Percentiles rank a stretch among this genome's conserved stretches.
These are phyloP conservation scores for Tagetes patula DNA, from an alignment of 129 eudicot species.

Conservation along the genomic window DNA sequence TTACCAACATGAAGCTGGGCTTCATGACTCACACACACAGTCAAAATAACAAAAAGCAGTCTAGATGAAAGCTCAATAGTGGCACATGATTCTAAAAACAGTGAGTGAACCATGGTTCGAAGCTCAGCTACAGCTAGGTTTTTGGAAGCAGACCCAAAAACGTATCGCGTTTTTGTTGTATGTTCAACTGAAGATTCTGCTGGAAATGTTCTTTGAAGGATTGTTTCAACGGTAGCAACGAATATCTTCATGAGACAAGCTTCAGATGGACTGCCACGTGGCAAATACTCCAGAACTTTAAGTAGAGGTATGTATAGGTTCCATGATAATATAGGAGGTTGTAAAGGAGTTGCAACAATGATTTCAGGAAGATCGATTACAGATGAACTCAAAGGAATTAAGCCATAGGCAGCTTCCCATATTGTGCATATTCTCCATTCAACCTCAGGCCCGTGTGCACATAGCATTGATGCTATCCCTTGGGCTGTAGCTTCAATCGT, in stretches of 20 bases:
- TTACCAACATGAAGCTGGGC: slow-evolving; percentile 75
- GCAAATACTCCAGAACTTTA: slow-evolving; percentile 92
- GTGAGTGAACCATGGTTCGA: slow-evolving; percentile 96
- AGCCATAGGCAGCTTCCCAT: slow-evolving; percentile 99
- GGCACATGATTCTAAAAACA: slow-evolving; percentile 77
- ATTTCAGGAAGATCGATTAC: slow-evolving; percentile 96
- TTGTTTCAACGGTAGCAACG: slow-evolving; percentile 92
- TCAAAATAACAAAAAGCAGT: slow-evolving; percentile 85
- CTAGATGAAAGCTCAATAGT: slow-evolving; percentile 90
- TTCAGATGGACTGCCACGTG: slow-evolving; percentile 98
- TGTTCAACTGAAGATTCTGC: slow-evolving; percentile 62
- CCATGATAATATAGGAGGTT: slow-evolving; percentile 94
- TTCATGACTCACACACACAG: slow-evolving; percentile 96
- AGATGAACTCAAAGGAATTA: slow-evolving; percentile 90
- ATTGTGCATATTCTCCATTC: slow-evolving; percentile 99
- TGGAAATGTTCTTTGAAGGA: slow-evolving; percentile 92
- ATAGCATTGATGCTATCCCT: slow-evolving; percentile 96
- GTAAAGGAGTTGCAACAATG: slow-evolving; percentile 92
- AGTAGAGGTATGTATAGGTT: slow-evolving; percentile 91
- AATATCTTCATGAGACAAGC: slow-evolving; percentile 97
- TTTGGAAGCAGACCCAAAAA: slow-evolving; percentile 74
- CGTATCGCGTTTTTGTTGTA: slow-evolving; percentile 32
- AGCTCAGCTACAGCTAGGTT: slow-evolving; percentile 99
- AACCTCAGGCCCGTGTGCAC: slow-evolving; percentile 97
- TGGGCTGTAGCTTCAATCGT: slow-evolving; percentile 97